Conservation (phyloP, 768 basidiomycete species). For the Aureoboletus auriporus region DNA sequence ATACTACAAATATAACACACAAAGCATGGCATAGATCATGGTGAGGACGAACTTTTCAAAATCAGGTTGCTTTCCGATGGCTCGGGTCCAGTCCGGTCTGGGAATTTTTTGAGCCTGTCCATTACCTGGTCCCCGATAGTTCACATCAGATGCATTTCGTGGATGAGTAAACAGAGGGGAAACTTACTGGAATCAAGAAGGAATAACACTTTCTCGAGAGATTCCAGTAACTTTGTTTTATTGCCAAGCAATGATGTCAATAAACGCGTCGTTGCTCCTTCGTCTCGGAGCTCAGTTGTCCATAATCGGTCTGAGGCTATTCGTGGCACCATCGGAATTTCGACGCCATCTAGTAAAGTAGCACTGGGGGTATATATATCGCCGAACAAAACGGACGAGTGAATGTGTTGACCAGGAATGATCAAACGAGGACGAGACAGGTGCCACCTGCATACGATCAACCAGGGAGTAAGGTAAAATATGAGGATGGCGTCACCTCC, state of each 20-base stretch:
- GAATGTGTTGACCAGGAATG: not conserved
- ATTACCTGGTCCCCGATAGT: not conserved
- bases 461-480: too few species aligned
- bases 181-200: conserved; percentile 6
- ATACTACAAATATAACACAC: not conserved
- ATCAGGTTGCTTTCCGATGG: not conserved
- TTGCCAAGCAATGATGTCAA: too few species aligned
- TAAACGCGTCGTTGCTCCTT: too few species aligned
- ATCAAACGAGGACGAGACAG: not conserved
- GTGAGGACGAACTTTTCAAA: not conserved
- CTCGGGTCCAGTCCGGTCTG: not conserved
- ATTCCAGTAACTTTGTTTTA: too few species aligned
- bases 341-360: too few species aligned
- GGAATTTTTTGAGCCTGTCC: not conserved
- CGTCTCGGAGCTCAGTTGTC: too few species aligned
- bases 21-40: not conserved
- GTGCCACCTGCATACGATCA: not conserved
- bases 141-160: not conserved
- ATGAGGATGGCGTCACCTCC: not conserved
- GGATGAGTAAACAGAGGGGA: not conserved
- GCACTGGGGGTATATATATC: not conserved
- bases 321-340: too few species aligned
- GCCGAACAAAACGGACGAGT: not conserved
- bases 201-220: conserved; percentile 3
- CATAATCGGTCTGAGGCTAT: too few species aligned